Base-by-base conservation (phyloP, 139 green algal species). In the Diplosphaera chodatii region DNA sequence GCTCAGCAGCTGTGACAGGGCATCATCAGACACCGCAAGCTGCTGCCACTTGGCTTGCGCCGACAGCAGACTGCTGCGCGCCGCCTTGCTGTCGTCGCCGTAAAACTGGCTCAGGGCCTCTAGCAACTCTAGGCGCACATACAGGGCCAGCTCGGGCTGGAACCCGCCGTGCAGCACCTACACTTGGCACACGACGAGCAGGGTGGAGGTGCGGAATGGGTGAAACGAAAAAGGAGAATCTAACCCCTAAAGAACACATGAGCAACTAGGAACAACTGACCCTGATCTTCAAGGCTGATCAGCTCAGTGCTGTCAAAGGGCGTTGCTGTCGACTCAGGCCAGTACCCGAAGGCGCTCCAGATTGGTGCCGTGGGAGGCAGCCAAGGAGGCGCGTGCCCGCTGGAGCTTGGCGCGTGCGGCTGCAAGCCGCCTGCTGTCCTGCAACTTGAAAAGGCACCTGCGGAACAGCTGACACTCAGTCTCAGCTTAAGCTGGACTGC, bases 111-210 rank as follows among this genome's bases (percentile, higher is more conserved):
- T 83, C 40, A 93, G 76, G 0, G 80, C 88, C 70, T 91, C 85
- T 64, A 92, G 70, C 27, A 88, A 67, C 71, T 91, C 87, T 63
- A 93, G 74, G 1, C 88, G 76, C 37, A 90, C 72, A 40, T 87
- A 90, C 85, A 67, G 82, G 8, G 81, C 83, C 33, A 82, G 76
- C 78, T 91, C 83, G 5, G 88, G 87, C 27, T 32, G 64, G 76
- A 87, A 89, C 70, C 71, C 66, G 55, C 86, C 85, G 63, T 89
- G 82, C 64, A 93, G 83, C 25, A 41, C n/a, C n/a, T n/a, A n/a
- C n/a, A n/a, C n/a, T n/a, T n/a, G n/a, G n/a, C n/a, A n/a, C n/a
- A n/a, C n/a, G n/a, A n/a, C n/a, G n/a, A n/a, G n/a, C n/a, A n/a
- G n/a, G n/a, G n/a, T n/a, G n/a, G n/a, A n/a, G n/a, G n/a, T n/a